Conservation (phyloP, 2,329 filamentous ascomycete species). For the Exophiala phaeomuriformis region DNA sequence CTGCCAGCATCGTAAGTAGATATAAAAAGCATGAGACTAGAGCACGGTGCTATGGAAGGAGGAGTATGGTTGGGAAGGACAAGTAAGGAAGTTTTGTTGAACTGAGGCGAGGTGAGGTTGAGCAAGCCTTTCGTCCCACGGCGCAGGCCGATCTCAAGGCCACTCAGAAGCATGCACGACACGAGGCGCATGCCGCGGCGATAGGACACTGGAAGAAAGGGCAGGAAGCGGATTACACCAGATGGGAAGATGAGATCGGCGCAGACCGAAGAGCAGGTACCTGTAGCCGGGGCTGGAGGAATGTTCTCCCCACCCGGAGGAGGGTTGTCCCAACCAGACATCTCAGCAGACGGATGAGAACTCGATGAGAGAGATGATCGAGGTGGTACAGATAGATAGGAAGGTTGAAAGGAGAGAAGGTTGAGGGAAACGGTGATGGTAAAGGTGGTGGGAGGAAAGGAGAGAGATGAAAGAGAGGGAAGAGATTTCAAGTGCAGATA, state of each 20-base stretch:
- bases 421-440: neutral
- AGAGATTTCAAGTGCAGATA: neutral
- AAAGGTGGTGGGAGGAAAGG: neutral
- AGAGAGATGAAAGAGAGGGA: neutral
- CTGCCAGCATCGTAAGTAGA: neutral
- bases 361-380: neutral
- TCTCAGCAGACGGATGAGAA: neutral
- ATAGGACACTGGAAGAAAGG: neutral
- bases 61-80: neutral
- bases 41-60: neutral
- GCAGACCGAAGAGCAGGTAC: neutral
- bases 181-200: neutral
- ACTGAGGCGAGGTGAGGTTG: neutral
- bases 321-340: neutral
- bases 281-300: neutral
- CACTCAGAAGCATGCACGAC: neutral
- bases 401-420: neutral
- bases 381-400: neutral
- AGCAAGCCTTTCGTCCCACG: neutral
- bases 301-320: neutral
- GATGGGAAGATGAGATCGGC: neutral
- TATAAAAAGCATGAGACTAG: neutral
- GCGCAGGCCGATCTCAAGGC: neutral
- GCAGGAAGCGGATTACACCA: neutral
- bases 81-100: conserved; percentile 1